Percentiles rank a stretch among this genome's conserved stretches.
phyloP scores from a whole-genome alignment of 305 asterid species.

The Fraxinus latifolia region DNA sequence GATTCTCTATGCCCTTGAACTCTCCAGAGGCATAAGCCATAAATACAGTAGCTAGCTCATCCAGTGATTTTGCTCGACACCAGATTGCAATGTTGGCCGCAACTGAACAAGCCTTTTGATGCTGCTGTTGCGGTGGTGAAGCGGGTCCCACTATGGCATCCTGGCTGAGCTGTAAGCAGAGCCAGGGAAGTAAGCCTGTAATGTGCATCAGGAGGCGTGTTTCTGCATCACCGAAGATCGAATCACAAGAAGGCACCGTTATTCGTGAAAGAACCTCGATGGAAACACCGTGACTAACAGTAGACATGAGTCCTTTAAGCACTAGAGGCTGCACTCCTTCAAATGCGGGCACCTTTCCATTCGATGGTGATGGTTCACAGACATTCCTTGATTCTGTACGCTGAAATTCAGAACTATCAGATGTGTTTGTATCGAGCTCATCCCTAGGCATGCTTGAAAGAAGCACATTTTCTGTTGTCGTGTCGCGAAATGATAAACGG shows the following conservation, averaged over 20 bases:
- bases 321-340: conserved; percentile 98
- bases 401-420: conserved; percentile 65
- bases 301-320: conserved; percentile 89
- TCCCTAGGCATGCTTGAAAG: conserved; percentile 99
- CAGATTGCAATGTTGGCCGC: conserved; percentile 78
- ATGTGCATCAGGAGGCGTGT: conserved; percentile 95
- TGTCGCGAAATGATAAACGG: conserved; percentile 89
- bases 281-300: conserved; percentile 83
- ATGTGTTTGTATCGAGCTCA: conserved; percentile 55
- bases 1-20: conserved; percentile 74
- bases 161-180: conserved; percentile 87
- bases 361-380: conserved; percentile 48
- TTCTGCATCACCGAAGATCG: conserved; percentile 86
- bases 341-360: conserved; percentile 70
- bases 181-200: conserved; percentile 96
- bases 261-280: conserved; percentile 89
- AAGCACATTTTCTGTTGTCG: conserved; percentile 95
- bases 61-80: conserved; percentile 84
- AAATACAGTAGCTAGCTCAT: conserved; percentile 81
- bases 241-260: conserved; percentile 94
- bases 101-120: conserved; percentile 76
- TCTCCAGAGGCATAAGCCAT: conserved; percentile 77
- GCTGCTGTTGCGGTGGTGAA: conserved; percentile 62
- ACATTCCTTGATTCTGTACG: conserved; percentile 56
- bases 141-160: conserved; percentile 52